phyloP scores from a whole-genome alignment of 805 yeast genomes.

The Ogataea populi-albae region DNA sequence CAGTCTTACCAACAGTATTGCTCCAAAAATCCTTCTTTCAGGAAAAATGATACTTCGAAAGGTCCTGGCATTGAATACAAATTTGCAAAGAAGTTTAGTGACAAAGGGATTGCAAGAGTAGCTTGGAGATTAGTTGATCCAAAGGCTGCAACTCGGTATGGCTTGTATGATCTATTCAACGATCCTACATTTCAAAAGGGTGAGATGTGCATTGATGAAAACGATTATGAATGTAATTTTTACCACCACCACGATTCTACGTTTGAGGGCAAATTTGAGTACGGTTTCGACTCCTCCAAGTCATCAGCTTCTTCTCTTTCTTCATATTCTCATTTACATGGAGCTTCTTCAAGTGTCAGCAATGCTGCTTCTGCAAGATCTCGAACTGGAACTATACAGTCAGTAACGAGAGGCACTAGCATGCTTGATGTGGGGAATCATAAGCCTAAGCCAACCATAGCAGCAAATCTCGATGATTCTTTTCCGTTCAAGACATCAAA shows the following conservation, averaged over 20 bases:
- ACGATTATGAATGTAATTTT: slow-evolving; percentile 27
- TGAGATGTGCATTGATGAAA: slow-evolving; percentile 63
- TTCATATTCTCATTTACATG: slow-evolving; percentile 4
- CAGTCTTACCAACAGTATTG: slow-evolving; percentile 37
- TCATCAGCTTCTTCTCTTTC: slow-evolving; percentile 14
- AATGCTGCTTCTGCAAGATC: slow-evolving; percentile 18
- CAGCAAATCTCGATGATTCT: slow-evolving; percentile 14
- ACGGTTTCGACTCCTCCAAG: slow-evolving; percentile 14
- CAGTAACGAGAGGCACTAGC: slow-evolving; percentile 9
- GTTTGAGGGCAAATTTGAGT: slow-evolving; percentile 20
- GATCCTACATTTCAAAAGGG: slow-evolving; percentile 67
- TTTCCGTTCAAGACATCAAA: not conserved
- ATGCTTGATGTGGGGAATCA: slow-evolving; percentile 15
- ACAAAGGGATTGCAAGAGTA: slow-evolving; percentile 61
- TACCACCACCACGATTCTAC: slow-evolving; percentile 20
- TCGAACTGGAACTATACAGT: slow-evolving; percentile 11
- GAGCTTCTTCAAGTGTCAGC: slow-evolving; percentile 9
- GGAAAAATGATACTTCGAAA: slow-evolving; percentile 39
- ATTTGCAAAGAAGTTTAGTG: slow-evolving; percentile 62
- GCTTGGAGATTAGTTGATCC: slow-evolving; percentile 82
- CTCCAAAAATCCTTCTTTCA: slow-evolving; percentile 38
- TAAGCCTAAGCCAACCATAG: slow-evolving; percentile 8
- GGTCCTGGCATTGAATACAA: slow-evolving; percentile 77
- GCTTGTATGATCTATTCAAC: slow-evolving; percentile 51
- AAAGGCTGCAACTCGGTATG: slow-evolving; percentile 51